phyloP scores from a whole-genome alignment of 768 basidiomycete genomes.

The Tulasnella sp. region DNA sequence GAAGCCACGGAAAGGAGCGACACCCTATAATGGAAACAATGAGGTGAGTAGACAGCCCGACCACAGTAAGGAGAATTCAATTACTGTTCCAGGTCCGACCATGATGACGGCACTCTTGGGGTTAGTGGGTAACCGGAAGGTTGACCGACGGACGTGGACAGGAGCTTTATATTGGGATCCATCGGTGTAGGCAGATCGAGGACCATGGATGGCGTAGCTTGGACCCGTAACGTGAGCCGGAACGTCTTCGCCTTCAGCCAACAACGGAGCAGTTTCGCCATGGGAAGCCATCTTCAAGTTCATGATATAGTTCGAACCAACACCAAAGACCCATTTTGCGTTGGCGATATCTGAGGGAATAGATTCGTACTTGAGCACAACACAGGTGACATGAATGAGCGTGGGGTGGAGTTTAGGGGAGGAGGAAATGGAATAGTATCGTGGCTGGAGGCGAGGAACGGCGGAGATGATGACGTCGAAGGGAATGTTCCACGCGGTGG shows the following conservation, averaged over 20 bases:
- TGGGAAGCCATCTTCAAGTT: slow-evolving; percentile 74
- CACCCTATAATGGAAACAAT: slow-evolving; percentile 46
- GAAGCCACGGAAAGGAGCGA: slow-evolving; percentile 98
- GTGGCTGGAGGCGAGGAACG: slow-evolving; percentile 86
- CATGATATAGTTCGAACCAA: slow-evolving; percentile 89
- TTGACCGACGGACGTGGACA: slow-evolving; percentile 88
- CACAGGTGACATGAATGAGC: slow-evolving; percentile 86
- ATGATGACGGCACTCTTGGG: slow-evolving; percentile 98
- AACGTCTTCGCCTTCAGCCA: slow-evolving; percentile 27
- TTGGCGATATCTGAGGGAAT: slow-evolving; percentile 37
- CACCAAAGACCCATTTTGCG: slow-evolving; percentile 67
- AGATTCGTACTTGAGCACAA: slow-evolving; percentile 88
- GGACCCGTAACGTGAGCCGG: slow-evolving; percentile 40
- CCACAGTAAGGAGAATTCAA: slow-evolving; percentile 25
- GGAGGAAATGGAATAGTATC: slow-evolving; percentile 98
- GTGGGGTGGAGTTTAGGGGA: slow-evolving; percentile 86
- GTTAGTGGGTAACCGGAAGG: slow-evolving; percentile 93
- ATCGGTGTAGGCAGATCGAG: slow-evolving; percentile 66
- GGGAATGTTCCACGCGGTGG: slow-evolving; percentile 80
- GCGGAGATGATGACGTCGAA: slow-evolving; percentile 95
- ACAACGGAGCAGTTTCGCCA: slow-evolving; percentile 37
- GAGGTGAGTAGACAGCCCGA: not conserved
- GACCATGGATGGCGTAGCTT: slow-evolving; percentile 77
- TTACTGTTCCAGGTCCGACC: slow-evolving; percentile 95
- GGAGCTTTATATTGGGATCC: slow-evolving; percentile 70